These are phyloP conservation scores for Candida sojae DNA, from an alignment of 1,139 yeast species.

Conservation along the genomic window DNA sequence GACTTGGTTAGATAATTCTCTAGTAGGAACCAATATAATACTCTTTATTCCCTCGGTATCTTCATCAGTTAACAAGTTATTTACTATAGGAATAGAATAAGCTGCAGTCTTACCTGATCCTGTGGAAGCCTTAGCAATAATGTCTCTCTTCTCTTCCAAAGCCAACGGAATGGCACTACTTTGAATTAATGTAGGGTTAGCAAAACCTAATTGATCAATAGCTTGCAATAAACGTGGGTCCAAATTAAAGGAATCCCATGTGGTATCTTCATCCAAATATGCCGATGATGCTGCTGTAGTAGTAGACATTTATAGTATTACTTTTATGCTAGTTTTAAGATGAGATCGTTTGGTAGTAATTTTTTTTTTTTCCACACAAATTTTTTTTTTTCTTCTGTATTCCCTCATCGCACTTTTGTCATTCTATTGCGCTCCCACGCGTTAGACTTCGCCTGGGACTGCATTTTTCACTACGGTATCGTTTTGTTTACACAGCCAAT, in stretches of 20 bases:
- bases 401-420: not conserved
- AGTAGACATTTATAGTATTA: conserved; percentile 7
- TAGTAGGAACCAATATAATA: conserved; percentile 78
- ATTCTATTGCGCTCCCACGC: not conserved
- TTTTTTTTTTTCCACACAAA: not conserved
- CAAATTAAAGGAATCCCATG: conserved; percentile 70
- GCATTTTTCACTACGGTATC: not conserved
- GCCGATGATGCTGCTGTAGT: conserved; percentile 59
- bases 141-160: conserved; percentile 80
- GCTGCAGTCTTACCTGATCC: conserved; percentile 94
- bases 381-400: conserved; percentile 1
- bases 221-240: conserved; percentile 88
- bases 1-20: conserved; percentile 86
- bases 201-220: conserved; percentile 76
- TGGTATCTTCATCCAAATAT: conserved; percentile 67
- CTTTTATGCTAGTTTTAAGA: not conserved
- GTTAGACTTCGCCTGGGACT: too few relatives aligned
- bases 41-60: conserved; percentile 40
- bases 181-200: conserved; percentile 87
- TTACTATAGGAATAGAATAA: conserved; percentile 75
- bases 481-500: not conserved
- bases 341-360: not conserved
- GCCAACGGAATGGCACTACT: conserved; percentile 92
- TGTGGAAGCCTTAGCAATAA: conserved; percentile 85
- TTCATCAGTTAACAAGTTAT: conserved; percentile 50